Evolutionary conservation across 2,329 filamentous ascomycete species (phyloP), one percentile per base, ranked within the genome.

Genomic region (Colletotrichum lentis): DNA sequence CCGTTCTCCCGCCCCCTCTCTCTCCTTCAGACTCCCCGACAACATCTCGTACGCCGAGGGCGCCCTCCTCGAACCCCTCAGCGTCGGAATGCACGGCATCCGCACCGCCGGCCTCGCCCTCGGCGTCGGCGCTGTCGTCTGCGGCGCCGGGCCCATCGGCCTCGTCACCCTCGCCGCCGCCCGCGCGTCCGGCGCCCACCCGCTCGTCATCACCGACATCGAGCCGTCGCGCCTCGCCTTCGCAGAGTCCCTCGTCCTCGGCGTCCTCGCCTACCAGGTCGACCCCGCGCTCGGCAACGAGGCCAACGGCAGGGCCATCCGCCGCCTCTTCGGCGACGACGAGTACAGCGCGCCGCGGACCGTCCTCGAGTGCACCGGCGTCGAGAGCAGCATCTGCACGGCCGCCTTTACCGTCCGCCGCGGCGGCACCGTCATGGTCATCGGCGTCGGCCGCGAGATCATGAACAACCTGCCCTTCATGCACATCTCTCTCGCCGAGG

Each of bases 391-490:
- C 72, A 81, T 91, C 10, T 80, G 82, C 68, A 88, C 87, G 3
- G 88, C 86, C 1, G 82, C 83, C 6, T 90, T 83, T 69, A 81
- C 83, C 10, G 86, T 82, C 5, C 79, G 87, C 20, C 80, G 86
- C 62, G 88, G 88, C 5, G 89, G 89, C 0, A 81, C 82, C 0
- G 79, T 91, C 22, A 86, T 89, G 78, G 87, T 90, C 1, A 87
- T 91, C 69, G 89, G 89, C 0, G 88, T 91, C 0, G 88, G 88
- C 1, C 84, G 80, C 70, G 78, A 83, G 31, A 80, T 86, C 8
- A 88, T 90, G 85, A 87, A 91, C 70, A 89, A 90, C 69, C 71
- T 90, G 31, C 88, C 88, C 0, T 90, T 90, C 70, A 90, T 90
- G 88, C 87, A 90, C 73, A 73, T 90, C 22, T 88, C 85, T 3